These are phyloP conservation scores for Dorcoceras hygrometricum DNA, from an alignment of 257 asterid genomes.

Conservation along the genomic window DNA sequence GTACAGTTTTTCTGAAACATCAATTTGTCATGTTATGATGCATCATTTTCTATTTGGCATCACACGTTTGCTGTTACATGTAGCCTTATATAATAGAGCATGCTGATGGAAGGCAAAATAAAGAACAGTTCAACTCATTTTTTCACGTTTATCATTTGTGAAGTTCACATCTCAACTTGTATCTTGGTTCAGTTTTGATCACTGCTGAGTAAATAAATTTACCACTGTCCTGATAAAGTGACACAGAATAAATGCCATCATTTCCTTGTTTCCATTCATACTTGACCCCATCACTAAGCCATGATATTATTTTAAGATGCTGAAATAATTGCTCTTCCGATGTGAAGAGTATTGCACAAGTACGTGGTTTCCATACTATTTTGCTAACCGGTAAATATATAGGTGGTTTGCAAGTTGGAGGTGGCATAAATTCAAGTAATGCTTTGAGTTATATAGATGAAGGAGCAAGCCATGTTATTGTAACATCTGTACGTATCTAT, in stretches of 20 bases:
- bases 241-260: slow-evolving; percentile 12
- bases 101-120: not conserved
- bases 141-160: not conserved
- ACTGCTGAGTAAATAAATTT: not conserved
- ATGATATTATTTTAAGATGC: slow-evolving; percentile 10
- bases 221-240: slow-evolving; percentile 5
- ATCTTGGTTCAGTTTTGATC: slow-evolving; percentile 7
- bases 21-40: slow-evolving; percentile 6
- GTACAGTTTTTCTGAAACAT: slow-evolving; percentile 31
- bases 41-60: slow-evolving; percentile 1
- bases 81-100: not conserved
- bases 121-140: not conserved
- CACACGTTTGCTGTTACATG: not conserved
- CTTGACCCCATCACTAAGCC: not conserved
- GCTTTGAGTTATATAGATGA: slow-evolving; percentile 74
- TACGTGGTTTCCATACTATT: slow-evolving; percentile 28
- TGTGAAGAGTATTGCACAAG: slow-evolving; percentile 16
- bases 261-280: slow-evolving; percentile 3
- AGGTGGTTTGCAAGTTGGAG: slow-evolving; percentile 99
- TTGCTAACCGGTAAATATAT: slow-evolving; percentile 35
- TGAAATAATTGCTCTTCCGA: slow-evolving; percentile 6
- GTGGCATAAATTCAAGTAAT: slow-evolving; percentile 79
- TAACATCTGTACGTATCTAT: slow-evolving; percentile 74
- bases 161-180: not conserved
- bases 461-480: slow-evolving; percentile 99